Evolutionary conservation across 1,284 basidiomycete species (phyloP), one percentile per base, ranked within the genome.

Genomic region (Lentinula novae-zelandiae): DNA sequence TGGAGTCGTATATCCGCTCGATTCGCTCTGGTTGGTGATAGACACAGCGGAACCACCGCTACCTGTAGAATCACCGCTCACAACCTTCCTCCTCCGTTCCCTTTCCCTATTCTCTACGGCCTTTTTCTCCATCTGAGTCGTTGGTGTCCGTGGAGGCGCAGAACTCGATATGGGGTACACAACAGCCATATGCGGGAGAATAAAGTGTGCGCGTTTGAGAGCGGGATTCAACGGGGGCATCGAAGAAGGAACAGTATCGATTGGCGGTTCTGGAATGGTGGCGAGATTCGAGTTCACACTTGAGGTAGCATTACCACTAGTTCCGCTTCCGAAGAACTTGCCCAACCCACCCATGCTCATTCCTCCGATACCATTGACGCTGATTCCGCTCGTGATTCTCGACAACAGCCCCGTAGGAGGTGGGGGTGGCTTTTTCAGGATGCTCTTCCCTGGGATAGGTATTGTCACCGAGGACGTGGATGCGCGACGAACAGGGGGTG

Each of bases 111-210:
- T 86, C 73, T 86, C 92, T 53, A 84, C 86, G 38, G 80, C 81
- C 64, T 78, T 82, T 72, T 90, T 89, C 75, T 90, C 86, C 61
- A 92, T 86, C 74, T 89, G 85, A 58, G 93, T 78, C 5, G 81
- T 82, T 0, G 87, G 85, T 5, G 84, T 90, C 55, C 84, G 91
- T 2, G 93, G 93, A 17, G 93, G 92, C 58, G 89, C 90, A 15
- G 85, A 68, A 2, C 89, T 84, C 40, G 88, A 90, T 70, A 96
- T 95, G 0, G 92, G 92, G 70, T 95, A 96, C 31, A 93, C 86
- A 27, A 88, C 92, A 38, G 85, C 85, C 68, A 95, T 83, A 67
- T 89, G 83, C 0, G 91, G 92, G 2, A 95, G 77, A 65, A 93
- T 90, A 70, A 94, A 95, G 67, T 95, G 91, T 0, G 92, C 92